These are phyloP conservation scores for Rutstroemia sydowiana DNA, from an alignment of 2,329 filamentous ascomycete genomes.

Conservation along the genomic window DNA sequence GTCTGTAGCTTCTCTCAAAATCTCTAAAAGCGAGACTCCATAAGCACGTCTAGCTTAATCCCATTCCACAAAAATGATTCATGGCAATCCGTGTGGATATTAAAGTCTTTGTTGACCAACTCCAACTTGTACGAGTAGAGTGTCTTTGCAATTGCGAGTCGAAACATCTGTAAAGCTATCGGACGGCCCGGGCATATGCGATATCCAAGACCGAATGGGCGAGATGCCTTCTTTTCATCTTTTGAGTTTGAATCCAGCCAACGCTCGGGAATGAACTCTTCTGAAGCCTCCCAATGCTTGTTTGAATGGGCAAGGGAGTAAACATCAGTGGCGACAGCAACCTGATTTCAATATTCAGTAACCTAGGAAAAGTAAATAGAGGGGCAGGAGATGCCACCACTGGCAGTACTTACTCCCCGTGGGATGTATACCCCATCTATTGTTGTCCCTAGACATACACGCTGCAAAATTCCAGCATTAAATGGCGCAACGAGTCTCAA, in stretches of 20 bases:
- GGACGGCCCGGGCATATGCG: neutral
- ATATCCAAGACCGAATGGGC: neutral
- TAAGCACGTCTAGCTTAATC: neutral
- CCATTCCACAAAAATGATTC: neutral
- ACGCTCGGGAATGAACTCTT: neutral
- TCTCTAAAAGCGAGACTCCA: neutral
- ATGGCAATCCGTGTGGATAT: neutral
- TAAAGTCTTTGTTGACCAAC: neutral
- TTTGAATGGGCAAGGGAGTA: neutral
- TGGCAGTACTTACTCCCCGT: neutral
- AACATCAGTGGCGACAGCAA: neutral
- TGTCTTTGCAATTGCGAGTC: neutral
- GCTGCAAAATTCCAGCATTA: neutral
- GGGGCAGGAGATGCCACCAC: neutral
- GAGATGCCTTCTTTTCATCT: neutral
- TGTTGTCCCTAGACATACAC: neutral
- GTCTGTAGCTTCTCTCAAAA: too few relatives aligned
- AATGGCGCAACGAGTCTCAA: neutral
- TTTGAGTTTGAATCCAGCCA: neutral
- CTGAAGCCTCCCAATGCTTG: neutral
- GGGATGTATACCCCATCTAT: neutral
- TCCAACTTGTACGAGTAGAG: neutral
- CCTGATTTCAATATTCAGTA: neutral
- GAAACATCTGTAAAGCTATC: neutral
- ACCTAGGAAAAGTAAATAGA: neutral